Evolutionary conservation across 257 asterid genomes (phyloP).

Genomic region (Osmanthus fragrans): DNA sequence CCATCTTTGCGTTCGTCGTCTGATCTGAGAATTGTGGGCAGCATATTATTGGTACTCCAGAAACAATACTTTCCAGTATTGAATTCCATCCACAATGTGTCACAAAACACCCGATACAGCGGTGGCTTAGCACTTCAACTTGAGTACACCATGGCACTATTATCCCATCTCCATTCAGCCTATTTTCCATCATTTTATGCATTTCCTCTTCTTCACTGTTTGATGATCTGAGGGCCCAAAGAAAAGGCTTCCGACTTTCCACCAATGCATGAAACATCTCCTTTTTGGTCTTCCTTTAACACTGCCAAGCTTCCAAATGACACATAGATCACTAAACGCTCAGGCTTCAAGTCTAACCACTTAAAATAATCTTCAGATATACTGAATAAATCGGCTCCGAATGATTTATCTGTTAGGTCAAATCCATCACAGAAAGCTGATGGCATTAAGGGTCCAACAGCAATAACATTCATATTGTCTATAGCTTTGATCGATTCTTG

Average conservation of each 20-base stretch:
- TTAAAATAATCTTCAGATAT: conserved; percentile 29
- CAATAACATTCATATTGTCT: conserved; percentile 25
- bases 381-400: conserved; percentile 45
- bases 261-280: conserved; percentile 46
- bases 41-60: conserved; percentile 56
- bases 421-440: conserved; percentile 39
- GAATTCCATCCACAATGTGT: conserved; percentile 82
- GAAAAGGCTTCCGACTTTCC: conserved; percentile 39
- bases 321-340: conserved; percentile 47
- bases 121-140: conserved; percentile 47
- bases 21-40: conserved; percentile 59
- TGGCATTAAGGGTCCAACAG: conserved; percentile 61
- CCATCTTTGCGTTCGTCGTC: conserved; percentile 50
- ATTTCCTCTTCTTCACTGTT: conserved; percentile 32
- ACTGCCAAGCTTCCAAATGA: conserved; percentile 57
- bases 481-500: conserved; percentile 30
- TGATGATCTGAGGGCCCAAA: conserved; percentile 44
- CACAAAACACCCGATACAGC: conserved; percentile 52
- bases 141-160: conserved; percentile 66
- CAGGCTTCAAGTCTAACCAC: conserved; percentile 46
- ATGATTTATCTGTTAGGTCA: conserved; percentile 39
- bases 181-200: conserved; percentile 20
- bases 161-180: conserved; percentile 35
- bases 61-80: conserved; percentile 44
- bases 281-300: conserved; percentile 40